Evolutionary conservation across 495 filamentous ascomycete species (phyloP), one percentile per base, ranked within the genome.

Genomic region (Paragyromitra xinjiangensis): DNA sequence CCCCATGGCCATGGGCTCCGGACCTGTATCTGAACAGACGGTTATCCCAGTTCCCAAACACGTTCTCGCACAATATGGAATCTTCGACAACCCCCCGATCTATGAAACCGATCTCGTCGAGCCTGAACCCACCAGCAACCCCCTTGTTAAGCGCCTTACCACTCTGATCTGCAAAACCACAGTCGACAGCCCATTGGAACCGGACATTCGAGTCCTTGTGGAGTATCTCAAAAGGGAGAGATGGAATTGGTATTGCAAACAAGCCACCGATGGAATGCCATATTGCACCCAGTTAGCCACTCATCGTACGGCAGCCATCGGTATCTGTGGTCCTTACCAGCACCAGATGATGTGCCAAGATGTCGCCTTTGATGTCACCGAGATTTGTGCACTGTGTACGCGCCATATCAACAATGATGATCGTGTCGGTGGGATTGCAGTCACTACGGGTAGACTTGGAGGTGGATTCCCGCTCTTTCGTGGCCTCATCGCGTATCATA

Each of bases 341-440:
- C 51, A 68, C 40, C 48, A 68, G 48, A 56, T 39, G 48, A 24
- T 8, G n/a, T 68, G 64, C 19, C 48, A 39, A 34, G 48, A 68
- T 55, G 12, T 55, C 29, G 64, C 64, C 16, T 55, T 37, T 8
- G 48, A 68, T n/a, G 29, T 55, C 29, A 11, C 22, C 37, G 53
- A 45, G 19, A 22, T 68, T 24, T 39, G 64, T 68, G 16, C 29
- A 26, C 8, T 53, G n/a, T 68, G 64, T 55, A 42, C 64, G 9
- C 64, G 64, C 45, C 64, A 68, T 68, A 68, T 68, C 48, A 68
- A 68, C n/a, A 48, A 55, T 55, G 19, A 68, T 19, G 11, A 56
- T 55, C 64, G 64, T 55, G 48, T 68, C 48, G 64, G 64, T n/a
- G 64, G 64, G 51, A 68, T 55, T 5, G n/a, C 48, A 55, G 16